Percentiles rank a stretch among this genome's conserved stretches.
Evolutionary conservation across 768 basidiomycete genomes (phyloP).

Genomic region (Lanmaoa pseudosensibilis): DNA sequence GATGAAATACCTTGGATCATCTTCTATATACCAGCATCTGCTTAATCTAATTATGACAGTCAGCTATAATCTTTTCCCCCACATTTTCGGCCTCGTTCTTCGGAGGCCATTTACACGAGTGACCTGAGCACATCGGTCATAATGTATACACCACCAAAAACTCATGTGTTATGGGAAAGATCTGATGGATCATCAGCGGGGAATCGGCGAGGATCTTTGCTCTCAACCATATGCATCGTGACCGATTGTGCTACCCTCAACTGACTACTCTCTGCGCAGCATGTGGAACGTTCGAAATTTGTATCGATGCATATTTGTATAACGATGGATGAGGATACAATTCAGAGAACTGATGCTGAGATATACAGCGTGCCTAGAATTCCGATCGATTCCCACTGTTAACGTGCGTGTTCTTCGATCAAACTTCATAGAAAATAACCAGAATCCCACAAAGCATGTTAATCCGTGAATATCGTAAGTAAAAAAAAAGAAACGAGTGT

Average conservation of each 20-base stretch:
- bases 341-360: not conserved
- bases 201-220: too few relatives aligned
- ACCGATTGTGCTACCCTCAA: not conserved
- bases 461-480: conserved; percentile 2
- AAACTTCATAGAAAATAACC: not conserved
- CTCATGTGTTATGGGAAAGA: too few relatives aligned
- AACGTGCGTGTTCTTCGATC: not conserved
- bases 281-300: not conserved
- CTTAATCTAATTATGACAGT: conserved; percentile 26
- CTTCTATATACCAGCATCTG: conserved; percentile 24
- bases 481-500: not conserved
- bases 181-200: too few relatives aligned
- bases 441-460: not conserved
- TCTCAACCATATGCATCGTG: not conserved
- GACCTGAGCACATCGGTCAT: too few relatives aligned
- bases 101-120: too few relatives aligned
- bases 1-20: conserved; percentile 13
- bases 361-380: not conserved
- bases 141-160: too few relatives aligned
- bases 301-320: not conserved
- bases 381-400: not conserved
- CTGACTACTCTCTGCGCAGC: not conserved
- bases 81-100: too few relatives aligned
- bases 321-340: not conserved
- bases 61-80: too few relatives aligned